Conservation (phyloP, 164 flowering plant species). For the Sedum album region DNA sequence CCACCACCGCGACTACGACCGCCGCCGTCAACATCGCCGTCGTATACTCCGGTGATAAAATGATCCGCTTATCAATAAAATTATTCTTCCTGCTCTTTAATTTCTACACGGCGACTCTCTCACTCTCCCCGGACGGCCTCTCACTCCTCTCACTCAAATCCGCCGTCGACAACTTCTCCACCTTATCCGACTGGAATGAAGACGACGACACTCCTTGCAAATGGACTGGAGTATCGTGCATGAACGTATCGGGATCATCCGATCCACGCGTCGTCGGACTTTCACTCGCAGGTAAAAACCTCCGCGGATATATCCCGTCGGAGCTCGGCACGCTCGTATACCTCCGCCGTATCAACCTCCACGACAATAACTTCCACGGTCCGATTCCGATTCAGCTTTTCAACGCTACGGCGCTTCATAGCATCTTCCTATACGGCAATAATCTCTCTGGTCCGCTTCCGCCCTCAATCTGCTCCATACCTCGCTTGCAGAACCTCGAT, state of each 20-base stretch:
- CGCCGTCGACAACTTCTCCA: constrained; percentile 36
- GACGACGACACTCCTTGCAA: constrained; percentile 50
- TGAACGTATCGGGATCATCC: constrained; percentile 35
- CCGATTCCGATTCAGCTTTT: constrained; percentile 63
- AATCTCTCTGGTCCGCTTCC: constrained; percentile 74
- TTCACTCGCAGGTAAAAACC: constrained; percentile 46
- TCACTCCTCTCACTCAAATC: constrained; percentile 75
- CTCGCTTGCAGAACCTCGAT: constrained; percentile 71
- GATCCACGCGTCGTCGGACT: constrained; percentile 75
- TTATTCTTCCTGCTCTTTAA: constrained; percentile 12
- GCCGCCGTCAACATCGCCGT: constrained; percentile 30
- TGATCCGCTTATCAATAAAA: constrained; percentile 11
- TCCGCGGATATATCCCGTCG: constrained; percentile 81
- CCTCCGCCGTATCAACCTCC: constrained; percentile 79
- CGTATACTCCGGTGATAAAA: constrained; percentile 43
- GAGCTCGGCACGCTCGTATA: constrained; percentile 59
- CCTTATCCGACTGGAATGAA: constrained; percentile 69
- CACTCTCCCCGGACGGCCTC: constrained; percentile 55
- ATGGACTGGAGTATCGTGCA: constrained; percentile 75
- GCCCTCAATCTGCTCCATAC: constrained; percentile 48
- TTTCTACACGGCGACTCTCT: constrained; percentile 4
- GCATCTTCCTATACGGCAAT: constrained; percentile 62
- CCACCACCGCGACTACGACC: constrained; percentile 24
- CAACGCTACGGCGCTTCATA: constrained; percentile 78
- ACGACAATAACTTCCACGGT: constrained; percentile 56